Conservation (phyloP, 805 yeast genomes). For the Wickerhamomyces silvicola region DNA sequence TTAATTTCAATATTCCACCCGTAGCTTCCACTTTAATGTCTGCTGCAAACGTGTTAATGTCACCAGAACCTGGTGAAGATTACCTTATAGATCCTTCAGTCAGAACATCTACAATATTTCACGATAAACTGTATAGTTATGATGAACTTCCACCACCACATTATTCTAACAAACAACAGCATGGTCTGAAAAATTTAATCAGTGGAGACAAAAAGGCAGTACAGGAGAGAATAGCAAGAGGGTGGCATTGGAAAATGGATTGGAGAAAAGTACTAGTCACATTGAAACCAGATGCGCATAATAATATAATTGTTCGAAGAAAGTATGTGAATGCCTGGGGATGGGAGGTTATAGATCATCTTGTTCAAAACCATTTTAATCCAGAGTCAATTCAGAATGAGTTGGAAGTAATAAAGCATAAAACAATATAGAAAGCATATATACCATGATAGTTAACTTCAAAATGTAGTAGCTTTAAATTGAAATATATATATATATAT, state of each 20-base stretch:
- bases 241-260: constrained; percentile 75
- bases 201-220: constrained; percentile 13
- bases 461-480: background rate
- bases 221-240: constrained; percentile 75
- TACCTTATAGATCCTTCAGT: constrained; percentile 62
- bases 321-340: constrained; percentile 91
- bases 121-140: constrained; percentile 70
- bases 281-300: constrained; percentile 90
- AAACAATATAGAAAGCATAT: too few relatives aligned
- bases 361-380: constrained; percentile 49
- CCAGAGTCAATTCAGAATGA: constrained; percentile 13
- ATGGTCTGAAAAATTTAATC: constrained; percentile 1
- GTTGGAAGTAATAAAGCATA: background rate
- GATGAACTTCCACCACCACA: constrained; percentile 57
- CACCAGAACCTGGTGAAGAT: constrained; percentile 69
- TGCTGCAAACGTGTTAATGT: constrained; percentile 68
- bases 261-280: constrained; percentile 92
- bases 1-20: constrained; percentile 44
- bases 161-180: constrained; percentile 21
- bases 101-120: constrained; percentile 65
- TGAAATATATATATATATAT: constrained; percentile 1
- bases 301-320: constrained; percentile 84
- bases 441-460: too few relatives aligned
- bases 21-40: constrained; percentile 73
- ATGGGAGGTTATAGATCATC: constrained; percentile 85